Conservation (phyloP, 1,139 yeast genomes). For the Saccharomyces hybrid region DNA sequence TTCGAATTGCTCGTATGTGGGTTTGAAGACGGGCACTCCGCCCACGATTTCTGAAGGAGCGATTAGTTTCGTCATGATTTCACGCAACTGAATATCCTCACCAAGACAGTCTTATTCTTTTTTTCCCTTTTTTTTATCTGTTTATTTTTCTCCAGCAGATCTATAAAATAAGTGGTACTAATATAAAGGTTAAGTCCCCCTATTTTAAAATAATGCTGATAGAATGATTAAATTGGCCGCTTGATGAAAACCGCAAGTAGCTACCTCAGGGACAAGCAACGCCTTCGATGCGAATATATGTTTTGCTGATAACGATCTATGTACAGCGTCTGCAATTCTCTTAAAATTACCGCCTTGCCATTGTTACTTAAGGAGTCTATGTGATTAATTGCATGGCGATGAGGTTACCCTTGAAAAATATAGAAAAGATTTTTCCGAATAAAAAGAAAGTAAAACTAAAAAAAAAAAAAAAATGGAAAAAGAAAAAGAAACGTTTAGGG, state of each 20-base stretch:
- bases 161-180: background rate
- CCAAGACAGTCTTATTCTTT: background rate
- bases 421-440: background rate
- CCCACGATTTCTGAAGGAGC: constrained; percentile 27
- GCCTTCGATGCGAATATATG: background rate
- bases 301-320: background rate
- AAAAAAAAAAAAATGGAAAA: background rate
- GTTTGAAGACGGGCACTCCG: constrained; percentile 56
- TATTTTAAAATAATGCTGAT: background rate
- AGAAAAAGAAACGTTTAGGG: background rate
- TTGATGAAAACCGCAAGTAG: background rate
- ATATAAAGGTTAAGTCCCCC: background rate
- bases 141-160: background rate
- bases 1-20: constrained; percentile 51
- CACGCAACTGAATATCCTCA: background rate
- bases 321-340: background rate
- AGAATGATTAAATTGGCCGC: background rate
- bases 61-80: background rate
- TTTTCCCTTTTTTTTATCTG: background rate
- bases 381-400: background rate
- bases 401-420: background rate
- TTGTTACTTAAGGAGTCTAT: background rate
- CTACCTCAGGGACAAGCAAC: background rate
- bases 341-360: background rate
- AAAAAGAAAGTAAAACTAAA: background rate